A percentile compares a stretch with the other conserved stretches of the same genome.
These are phyloP conservation scores for Globisporangium recalcitrans DNA, from an alignment of 352 stramenopile species.

Conservation along the genomic window DNA sequence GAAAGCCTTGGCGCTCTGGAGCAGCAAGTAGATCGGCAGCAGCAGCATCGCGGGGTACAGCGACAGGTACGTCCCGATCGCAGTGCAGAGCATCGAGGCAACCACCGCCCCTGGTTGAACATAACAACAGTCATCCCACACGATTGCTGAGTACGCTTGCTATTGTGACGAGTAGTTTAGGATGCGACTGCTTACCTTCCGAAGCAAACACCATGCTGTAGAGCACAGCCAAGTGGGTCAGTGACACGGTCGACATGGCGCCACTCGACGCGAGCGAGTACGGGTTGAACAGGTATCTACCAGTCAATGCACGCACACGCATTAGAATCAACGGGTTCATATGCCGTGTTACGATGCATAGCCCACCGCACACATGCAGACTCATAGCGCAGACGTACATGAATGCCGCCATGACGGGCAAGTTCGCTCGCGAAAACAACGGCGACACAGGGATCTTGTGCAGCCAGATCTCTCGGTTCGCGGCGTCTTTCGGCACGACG, in stretches of 20 bases:
- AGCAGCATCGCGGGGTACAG: constrained; percentile 69
- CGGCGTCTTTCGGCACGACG: constrained; percentile 25
- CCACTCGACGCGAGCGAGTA: constrained; percentile 64
- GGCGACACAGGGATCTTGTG: constrained; percentile 66
- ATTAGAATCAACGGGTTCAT: no score
- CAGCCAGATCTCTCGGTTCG: constrained; percentile 59
- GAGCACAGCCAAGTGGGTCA: constrained; percentile 61
- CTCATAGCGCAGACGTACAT: constrained; percentile 39
- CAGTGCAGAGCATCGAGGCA: constrained; percentile 46
- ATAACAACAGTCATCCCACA: neutral
- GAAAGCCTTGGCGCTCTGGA: constrained; percentile 22
- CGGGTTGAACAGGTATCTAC: constrained; percentile 69
- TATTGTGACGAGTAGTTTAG: no score
- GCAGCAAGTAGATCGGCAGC: constrained; percentile 46
- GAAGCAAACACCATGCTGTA: constrained; percentile 70
- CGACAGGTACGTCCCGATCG: constrained; percentile 59
- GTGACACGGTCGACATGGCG: constrained; percentile 62
- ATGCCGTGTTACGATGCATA: no score
- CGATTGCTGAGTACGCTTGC: no score
- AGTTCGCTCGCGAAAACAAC: constrained; percentile 38
- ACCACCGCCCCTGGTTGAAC: constrained; percentile 29
- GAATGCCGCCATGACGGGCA: constrained; percentile 44
- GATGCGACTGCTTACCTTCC: no score
- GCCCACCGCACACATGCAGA: no score
- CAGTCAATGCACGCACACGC: neutral